These are phyloP conservation scores for Trypanosoma boissoni DNA, from an alignment of 208 protist genomes.

Conservation along the genomic window DNA sequence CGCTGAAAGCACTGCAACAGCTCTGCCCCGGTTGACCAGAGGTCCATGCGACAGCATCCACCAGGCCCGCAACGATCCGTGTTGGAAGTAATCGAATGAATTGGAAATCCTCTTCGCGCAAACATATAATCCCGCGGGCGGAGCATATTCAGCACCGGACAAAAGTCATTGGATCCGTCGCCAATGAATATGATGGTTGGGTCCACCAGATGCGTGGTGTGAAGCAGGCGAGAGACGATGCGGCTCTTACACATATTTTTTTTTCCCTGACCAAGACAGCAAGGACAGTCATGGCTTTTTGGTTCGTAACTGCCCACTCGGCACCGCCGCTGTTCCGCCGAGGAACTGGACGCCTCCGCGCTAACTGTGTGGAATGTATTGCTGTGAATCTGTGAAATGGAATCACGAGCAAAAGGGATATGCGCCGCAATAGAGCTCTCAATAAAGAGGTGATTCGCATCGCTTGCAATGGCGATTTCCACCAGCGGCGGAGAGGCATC, in stretches of 20 bases:
- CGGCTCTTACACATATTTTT: slow-evolving; percentile 87
- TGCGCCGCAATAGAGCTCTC: slow-evolving; percentile 49
- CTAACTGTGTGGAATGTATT: slow-evolving; percentile 73
- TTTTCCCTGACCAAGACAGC: slow-evolving; percentile 42
- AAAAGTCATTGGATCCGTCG: slow-evolving; percentile 85
- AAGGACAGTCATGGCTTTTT: slow-evolving; percentile 55
- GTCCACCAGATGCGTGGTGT: slow-evolving; percentile 74
- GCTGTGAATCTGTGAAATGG: slow-evolving; percentile 79
- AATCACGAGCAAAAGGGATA: slow-evolving; percentile 36
- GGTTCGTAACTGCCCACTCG: slow-evolving; percentile 81
- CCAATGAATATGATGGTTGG: slow-evolving; percentile 86
- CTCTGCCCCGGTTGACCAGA: slow-evolving; percentile 69
- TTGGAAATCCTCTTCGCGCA: slow-evolving; percentile 52
- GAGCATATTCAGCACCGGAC: slow-evolving; percentile 72
- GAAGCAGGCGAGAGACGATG: slow-evolving; percentile 71
- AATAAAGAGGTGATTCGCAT: slow-evolving; percentile 82
- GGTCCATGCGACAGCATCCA: slow-evolving; percentile 72
- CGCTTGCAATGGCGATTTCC: slow-evolving; percentile 83
- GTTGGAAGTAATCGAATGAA: slow-evolving; percentile 49
- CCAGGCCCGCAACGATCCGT: slow-evolving; percentile 19
- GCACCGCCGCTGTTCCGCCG: slow-evolving; percentile 31
- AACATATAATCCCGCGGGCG: slow-evolving; percentile 82
- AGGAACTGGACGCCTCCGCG: not conserved
- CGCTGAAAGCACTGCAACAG: slow-evolving; percentile 54
- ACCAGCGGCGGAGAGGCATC: slow-evolving; percentile 28